Conservation (phyloP, 805 yeast species). For the Metschnikowia baotianmanensis region DNA sequence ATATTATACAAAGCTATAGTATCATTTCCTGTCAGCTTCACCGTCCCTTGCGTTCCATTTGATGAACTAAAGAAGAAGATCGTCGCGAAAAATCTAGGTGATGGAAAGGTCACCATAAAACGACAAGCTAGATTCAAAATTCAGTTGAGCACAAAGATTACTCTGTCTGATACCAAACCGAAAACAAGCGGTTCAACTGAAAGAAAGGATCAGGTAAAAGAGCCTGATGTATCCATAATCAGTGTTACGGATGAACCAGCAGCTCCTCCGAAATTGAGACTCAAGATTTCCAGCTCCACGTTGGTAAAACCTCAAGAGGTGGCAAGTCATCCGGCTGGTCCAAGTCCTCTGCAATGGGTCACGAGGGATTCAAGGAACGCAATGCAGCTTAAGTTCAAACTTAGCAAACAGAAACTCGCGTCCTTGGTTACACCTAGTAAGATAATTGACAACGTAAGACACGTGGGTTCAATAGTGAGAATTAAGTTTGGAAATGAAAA, state of each 20-base stretch:
- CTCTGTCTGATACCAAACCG: conserved; percentile 4
- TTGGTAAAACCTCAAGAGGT: neutral
- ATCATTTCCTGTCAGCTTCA: conserved; percentile 57
- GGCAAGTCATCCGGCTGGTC: neutral
- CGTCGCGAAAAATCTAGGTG: conserved; percentile 53
- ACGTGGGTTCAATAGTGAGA: conserved; percentile 2
- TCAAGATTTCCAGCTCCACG: conserved; percentile 3
- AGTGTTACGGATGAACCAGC: neutral
- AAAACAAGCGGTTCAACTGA: neutral
- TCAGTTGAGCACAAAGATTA: conserved; percentile 31
- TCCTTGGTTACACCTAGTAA: conserved; percentile 1
- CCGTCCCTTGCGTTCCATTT: conserved; percentile 58
- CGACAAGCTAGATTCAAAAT: conserved; percentile 59
- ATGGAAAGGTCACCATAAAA: conserved; percentile 55
- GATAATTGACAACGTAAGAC: neutral
- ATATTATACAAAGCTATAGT: conserved; percentile 64
- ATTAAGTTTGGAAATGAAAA: conserved; percentile 1
- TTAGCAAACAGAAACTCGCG: conserved; percentile 14
- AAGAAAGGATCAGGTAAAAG: neutral
- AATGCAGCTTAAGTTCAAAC: conserved; percentile 12
- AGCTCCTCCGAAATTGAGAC: conserved; percentile 5
- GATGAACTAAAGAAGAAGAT: conserved; percentile 51
- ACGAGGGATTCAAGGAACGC: conserved; percentile 11
- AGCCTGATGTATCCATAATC: neutral
- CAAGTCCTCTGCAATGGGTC: neutral